Conservation (phyloP, 140 eudicot species). For the Oenanthe javanica region DNA sequence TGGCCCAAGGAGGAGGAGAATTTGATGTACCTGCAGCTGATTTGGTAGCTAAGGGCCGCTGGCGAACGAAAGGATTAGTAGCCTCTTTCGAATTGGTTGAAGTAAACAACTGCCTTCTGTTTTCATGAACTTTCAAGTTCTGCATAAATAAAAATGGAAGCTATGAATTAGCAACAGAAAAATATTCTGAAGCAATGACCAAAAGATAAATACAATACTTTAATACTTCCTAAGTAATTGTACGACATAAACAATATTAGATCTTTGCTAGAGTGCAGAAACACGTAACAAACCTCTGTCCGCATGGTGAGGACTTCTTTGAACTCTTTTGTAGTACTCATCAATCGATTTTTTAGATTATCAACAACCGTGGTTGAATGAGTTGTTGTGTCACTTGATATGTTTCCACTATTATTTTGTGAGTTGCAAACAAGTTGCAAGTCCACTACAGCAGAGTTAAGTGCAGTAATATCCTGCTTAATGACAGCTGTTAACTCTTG, state of each 20-base stretch:
- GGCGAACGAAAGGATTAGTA: slow-evolving; percentile 83
- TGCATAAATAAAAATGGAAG: slow-evolving; percentile 25
- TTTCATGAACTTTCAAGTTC: slow-evolving; percentile 87
- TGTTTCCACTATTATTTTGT: slow-evolving; percentile 58
- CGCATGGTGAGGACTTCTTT: slow-evolving; percentile 95
- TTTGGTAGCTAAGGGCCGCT: slow-evolving; percentile 64
- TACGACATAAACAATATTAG: neutral
- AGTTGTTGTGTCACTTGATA: slow-evolving; percentile 64
- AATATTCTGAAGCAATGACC: neutral
- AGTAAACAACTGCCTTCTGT: slow-evolving; percentile 79
- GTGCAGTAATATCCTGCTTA: slow-evolving; percentile 86
- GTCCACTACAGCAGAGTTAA: slow-evolving; percentile 77
- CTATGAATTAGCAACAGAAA: neutral
- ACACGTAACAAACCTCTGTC: slow-evolving; percentile 61
- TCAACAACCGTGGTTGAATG: slow-evolving; percentile 95
- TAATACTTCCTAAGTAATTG: neutral
- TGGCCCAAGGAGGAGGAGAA: slow-evolving; percentile 93
- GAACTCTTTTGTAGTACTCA: slow-evolving; percentile 91
- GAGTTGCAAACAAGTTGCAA: slow-evolving; percentile 67
- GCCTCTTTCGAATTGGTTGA: slow-evolving; percentile 63
- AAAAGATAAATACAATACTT: neutral
- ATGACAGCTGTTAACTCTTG: slow-evolving; percentile 89
- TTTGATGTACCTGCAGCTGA: slow-evolving; percentile 43
- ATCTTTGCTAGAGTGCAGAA: neutral
- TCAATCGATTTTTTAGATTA: slow-evolving; percentile 77